Evolutionary conservation across 257 asterid species (phyloP), one percentile per base, ranked within the genome.

Genomic region (Primulina tabacum): DNA sequence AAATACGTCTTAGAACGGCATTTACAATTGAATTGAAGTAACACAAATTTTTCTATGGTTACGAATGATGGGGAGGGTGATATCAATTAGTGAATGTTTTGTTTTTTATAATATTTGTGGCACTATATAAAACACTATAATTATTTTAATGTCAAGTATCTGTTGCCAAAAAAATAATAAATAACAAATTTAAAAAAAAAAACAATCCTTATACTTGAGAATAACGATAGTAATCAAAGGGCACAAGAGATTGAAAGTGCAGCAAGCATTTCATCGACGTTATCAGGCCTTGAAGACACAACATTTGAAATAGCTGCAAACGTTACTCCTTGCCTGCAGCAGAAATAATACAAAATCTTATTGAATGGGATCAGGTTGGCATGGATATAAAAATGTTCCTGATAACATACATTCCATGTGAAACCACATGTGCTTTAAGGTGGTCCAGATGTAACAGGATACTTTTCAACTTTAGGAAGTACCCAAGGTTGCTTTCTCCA

Each of bases 271-370:
- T 58, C 64, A 60, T 60, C 40, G 43, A n/a, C n/a, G 17, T 16
- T 47, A 40, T 89, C 82, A 92, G 17, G 96, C 96, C 78, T 86
- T 92, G 61, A 47, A 47, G 56, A 75, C 96, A 17, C 94, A 92
- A 75, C 98, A 92, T 80, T 88, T 92, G 80, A 92, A 89, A 86
- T 81, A 92, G 73, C 94, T 81, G 77, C 89, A 88, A 78, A 92
- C 76, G 83, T 92, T 88, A 74, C 98, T 87, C 83, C 95, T 83
- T 9, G 83, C 79, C 98, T 89, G 94, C 52, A 37, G 20, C 75
- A 65, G 6, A 56, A 30, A 75, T 16, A 40, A 47, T 40, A 4
- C 52, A 17, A 8, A 12, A 40, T 40, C 17, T 40, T 40, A 40
- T 12, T 40, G 52, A 40, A 12, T 40, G 55, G n/a, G 55, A 14